Percentiles rank a stretch among this genome's conserved stretches.
Evolutionary conservation across 441 rosid genomes (phyloP).

Genomic region (Arabidopsis lyrata): DNA sequence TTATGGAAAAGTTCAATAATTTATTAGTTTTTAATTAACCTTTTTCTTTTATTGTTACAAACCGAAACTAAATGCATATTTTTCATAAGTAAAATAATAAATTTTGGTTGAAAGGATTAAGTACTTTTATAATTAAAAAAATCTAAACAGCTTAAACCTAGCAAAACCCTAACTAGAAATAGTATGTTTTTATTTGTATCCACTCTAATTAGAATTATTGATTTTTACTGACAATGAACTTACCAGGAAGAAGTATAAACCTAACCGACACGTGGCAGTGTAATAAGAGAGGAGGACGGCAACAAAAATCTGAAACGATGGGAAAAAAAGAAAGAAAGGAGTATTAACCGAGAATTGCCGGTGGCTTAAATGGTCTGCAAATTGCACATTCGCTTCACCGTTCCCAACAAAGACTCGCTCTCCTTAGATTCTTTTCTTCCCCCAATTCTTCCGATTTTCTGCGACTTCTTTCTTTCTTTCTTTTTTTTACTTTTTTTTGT

Average conservation of each 20-base stretch:
- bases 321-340: not conserved
- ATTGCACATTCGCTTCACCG: constrained; percentile 40
- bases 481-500: not conserved
- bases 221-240: not conserved
- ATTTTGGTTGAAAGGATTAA: not conserved
- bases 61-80: not conserved
- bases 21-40: no score
- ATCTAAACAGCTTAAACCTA: not conserved
- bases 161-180: not conserved
- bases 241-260: not conserved
- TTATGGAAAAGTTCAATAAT: no score
- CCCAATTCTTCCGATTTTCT: constrained; percentile 29
- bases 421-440: constrained; percentile 31
- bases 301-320: not conserved
- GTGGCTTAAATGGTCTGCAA: constrained; percentile 30
- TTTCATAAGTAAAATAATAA: not conserved
- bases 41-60: no score
- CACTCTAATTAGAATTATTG: not conserved
- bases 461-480: not conserved
- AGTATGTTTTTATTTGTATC: not conserved
- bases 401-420: constrained; percentile 26
- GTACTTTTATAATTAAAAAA: not conserved
- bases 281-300: not conserved
- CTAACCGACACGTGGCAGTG: constrained; percentile 7
- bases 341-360: constrained; percentile 32